Conservation (phyloP, 805 yeast genomes). For the Brettanomyces nanus region DNA sequence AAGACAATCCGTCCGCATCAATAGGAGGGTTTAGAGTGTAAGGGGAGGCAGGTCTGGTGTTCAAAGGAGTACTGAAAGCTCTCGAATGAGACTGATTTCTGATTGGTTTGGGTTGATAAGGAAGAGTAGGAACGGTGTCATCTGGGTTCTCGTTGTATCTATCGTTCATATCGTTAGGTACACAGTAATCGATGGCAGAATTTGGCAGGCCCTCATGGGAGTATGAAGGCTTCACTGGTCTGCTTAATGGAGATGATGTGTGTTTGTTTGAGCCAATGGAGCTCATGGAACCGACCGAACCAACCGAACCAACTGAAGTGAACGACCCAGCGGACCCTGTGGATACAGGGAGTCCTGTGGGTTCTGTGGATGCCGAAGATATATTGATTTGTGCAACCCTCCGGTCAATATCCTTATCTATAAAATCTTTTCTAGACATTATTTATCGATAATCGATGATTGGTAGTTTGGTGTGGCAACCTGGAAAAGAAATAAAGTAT, state of each 20-base stretch:
- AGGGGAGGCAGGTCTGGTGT: constrained; percentile 74
- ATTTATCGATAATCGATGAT: too few relatives aligned
- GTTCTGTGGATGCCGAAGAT: not conserved
- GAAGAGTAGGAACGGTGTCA: constrained; percentile 4
- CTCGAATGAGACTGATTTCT: constrained; percentile 29
- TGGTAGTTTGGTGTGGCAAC: too few relatives aligned
- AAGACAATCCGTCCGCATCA: constrained; percentile 84
- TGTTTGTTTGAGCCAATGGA: too few relatives aligned
- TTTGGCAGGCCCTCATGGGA: not conserved
- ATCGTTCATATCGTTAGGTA: constrained; percentile 3
- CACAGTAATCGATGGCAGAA: not conserved
- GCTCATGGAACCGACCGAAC: not conserved
- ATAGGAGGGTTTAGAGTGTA: constrained; percentile 79
- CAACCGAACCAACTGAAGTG: not conserved
- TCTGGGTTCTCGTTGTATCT: constrained; percentile 2
- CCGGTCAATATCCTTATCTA: constrained; percentile 17
- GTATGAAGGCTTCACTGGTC: constrained; percentile 13
- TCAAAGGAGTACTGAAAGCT: constrained; percentile 46
- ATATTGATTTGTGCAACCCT: constrained; percentile 7
- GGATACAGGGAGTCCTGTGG: not conserved
- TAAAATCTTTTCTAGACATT: constrained; percentile 18
- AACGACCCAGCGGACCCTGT: not conserved
- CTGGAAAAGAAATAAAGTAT: too few relatives aligned
- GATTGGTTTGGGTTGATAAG: constrained; percentile 21
- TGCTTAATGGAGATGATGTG: constrained; percentile 19